Evolutionary conservation across 768 basidiomycete species (phyloP).

Genomic region (Dioszegia crocea): DNA sequence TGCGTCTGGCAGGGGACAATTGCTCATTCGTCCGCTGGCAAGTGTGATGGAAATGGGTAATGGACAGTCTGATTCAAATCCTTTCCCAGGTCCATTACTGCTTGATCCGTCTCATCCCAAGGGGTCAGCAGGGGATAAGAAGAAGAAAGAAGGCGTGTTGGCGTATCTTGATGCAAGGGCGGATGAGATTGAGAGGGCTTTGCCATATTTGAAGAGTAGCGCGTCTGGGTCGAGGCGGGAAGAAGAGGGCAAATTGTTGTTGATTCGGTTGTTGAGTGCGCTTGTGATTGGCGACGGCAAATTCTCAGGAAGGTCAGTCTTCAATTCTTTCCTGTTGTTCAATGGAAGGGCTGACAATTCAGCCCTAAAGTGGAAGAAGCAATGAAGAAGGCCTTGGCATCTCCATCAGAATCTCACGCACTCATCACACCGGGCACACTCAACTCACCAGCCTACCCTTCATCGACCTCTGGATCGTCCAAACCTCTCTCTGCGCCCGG

Average conservation of each 20-base stretch:
- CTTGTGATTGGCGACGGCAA: slow-evolving; percentile 88
- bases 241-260: slow-evolving; percentile 69
- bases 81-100: slow-evolving; percentile 84
- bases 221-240: slow-evolving; percentile 54
- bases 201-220: slow-evolving; percentile 63
- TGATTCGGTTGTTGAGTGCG: slow-evolving; percentile 69
- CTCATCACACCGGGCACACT: background rate
- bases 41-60: slow-evolving; percentile 67
- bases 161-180: slow-evolving; percentile 72
- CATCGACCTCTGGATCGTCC: slow-evolving; percentile 4
- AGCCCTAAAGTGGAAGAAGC: slow-evolving; percentile 67
- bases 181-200: slow-evolving; percentile 70
- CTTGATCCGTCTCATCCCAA: slow-evolving; percentile 68
- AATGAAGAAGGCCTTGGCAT: slow-evolving; percentile 62
- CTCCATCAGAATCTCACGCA: slow-evolving; percentile 13
- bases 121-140: slow-evolving; percentile 59
- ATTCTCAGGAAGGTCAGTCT: slow-evolving; percentile 73
- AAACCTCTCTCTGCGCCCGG: slow-evolving; percentile 6
- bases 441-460: slow-evolving; percentile 4
- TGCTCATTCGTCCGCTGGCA: slow-evolving; percentile 66
- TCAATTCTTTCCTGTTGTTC: too few species aligned
- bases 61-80: slow-evolving; percentile 50
- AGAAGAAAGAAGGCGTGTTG: slow-evolving; percentile 72
- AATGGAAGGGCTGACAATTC: background rate
- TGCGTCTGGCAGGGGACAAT: slow-evolving; percentile 44